phyloP scores from a whole-genome alignment of 345 rosid genomes.

The Eucalyptus marginata region DNA sequence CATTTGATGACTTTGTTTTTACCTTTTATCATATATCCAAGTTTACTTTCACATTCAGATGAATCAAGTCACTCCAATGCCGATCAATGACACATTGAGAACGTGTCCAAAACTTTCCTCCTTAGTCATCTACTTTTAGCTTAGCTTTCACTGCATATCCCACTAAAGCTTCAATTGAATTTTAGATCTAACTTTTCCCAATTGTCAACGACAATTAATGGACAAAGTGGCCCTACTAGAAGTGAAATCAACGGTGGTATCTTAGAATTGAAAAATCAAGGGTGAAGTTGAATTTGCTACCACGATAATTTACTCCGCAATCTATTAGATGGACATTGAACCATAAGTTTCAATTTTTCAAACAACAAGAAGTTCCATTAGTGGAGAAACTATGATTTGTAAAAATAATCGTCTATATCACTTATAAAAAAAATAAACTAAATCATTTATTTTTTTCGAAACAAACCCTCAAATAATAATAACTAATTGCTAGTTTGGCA shows the following conservation, averaged over 20 bases:
- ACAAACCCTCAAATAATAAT: neutral
- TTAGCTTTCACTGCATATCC: neutral
- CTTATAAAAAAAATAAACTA: rapidly evolving
- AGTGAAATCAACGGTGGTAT: neutral
- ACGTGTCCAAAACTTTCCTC: neutral
- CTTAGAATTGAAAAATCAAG: neutral
- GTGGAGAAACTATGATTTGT: neutral
- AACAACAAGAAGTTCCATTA: neutral
- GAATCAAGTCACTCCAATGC: neutral
- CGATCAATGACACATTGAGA: neutral
- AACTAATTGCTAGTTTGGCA: neutral
- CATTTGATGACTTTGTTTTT: neutral
- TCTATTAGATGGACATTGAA: neutral
- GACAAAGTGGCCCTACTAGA: neutral
- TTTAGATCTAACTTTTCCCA: neutral
- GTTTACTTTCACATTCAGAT: neutral
- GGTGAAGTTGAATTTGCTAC: neutral
- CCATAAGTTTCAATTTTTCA: neutral
- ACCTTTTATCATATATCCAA: neutral
- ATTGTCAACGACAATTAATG: neutral
- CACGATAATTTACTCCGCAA: neutral
- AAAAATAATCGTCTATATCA: neutral
- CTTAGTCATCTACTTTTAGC: neutral
- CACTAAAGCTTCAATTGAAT: neutral
- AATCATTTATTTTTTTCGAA: neutral